Percentiles rank a stretch among this genome's conserved stretches.
These are phyloP conservation scores for Mycogone perniciosa DNA, from an alignment of 2,329 filamentous ascomycete species.

Conservation along the genomic window DNA sequence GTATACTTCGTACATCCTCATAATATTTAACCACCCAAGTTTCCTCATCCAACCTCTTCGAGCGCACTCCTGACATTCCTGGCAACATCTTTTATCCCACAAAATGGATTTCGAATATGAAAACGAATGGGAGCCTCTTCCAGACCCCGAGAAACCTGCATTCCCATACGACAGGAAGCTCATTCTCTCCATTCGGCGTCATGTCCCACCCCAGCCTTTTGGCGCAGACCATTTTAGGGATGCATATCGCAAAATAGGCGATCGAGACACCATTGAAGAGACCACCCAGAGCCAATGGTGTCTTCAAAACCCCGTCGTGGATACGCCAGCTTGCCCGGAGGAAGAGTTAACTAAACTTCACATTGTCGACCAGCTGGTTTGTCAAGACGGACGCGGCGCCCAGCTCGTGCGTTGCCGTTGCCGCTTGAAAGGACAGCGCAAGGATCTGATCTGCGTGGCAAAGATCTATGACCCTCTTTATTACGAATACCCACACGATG, in stretches of 20 bases:
- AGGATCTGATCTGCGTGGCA: constrained; percentile 3
- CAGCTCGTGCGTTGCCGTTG: constrained; percentile 6
- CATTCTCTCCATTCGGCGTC: neutral
- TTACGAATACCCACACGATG: neutral
- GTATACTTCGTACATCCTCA: no score
- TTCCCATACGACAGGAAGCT: neutral
- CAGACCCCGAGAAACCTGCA: neutral
- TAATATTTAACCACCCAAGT: no score
- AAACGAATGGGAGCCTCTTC: no score
- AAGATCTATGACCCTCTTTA: constrained; percentile 13
- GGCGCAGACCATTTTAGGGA: neutral
- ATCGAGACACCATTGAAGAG: neutral
- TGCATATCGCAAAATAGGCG: neutral
- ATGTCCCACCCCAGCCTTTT: constrained; percentile 1
- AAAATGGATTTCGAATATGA: no score
- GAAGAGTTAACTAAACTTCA: neutral
- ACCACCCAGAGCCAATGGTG: constrained; percentile 1
- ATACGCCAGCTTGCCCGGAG: neutral
- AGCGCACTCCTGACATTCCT: no score
- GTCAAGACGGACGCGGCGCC: constrained; percentile 7
- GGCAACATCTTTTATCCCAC: no score
- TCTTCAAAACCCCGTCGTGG: neutral
- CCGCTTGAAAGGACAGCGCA: neutral
- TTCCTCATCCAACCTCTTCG: no score
- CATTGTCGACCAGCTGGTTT: neutral